Conservation (phyloP, 352 stramenopile genomes). For the Aphanomyces euteiches region DNA sequence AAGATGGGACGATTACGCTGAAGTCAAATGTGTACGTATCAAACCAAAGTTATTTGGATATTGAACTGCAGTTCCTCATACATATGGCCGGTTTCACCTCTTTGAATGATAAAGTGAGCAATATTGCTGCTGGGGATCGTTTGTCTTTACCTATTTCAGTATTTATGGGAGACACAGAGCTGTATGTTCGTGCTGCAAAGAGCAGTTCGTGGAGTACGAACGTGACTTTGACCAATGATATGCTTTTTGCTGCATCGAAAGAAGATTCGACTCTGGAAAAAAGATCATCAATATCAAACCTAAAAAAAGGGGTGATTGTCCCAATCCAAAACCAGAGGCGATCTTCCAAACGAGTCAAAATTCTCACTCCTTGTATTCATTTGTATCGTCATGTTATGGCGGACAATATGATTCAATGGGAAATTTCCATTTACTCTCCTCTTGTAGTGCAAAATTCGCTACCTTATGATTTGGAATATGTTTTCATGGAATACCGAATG, state of each 20-base stretch:
- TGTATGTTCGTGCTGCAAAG: constrained; percentile 64
- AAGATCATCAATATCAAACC: neutral
- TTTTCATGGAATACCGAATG: constrained; percentile 79
- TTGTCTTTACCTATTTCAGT: constrained; percentile 60
- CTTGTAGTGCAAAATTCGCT: constrained; percentile 85
- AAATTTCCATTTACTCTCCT: constrained; percentile 66
- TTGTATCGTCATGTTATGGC: constrained; percentile 36
- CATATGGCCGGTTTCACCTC: constrained; percentile 42
- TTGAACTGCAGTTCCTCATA: constrained; percentile 15
- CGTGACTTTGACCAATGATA: constrained; percentile 68
- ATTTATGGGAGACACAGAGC: constrained; percentile 79
- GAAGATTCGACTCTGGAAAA: neutral
- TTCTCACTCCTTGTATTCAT: constrained; percentile 67
- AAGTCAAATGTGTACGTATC: constrained; percentile 79
- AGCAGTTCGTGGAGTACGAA: constrained; percentile 77
- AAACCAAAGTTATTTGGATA: constrained; percentile 55
- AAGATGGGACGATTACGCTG: constrained; percentile 58
- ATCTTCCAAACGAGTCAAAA: constrained; percentile 66
- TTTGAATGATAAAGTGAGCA: constrained; percentile 42
- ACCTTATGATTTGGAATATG: constrained; percentile 80
- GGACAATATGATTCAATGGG: constrained; percentile 55
- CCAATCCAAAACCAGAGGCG: constrained; percentile 71
- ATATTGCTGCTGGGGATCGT: constrained; percentile 55
- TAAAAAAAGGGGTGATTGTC: constrained; percentile 44
- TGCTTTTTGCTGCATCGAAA: constrained; percentile 40